Evolutionary conservation across 2,329 filamentous ascomycete species (phyloP).

Genomic region (Grosmannia penicillata): DNA sequence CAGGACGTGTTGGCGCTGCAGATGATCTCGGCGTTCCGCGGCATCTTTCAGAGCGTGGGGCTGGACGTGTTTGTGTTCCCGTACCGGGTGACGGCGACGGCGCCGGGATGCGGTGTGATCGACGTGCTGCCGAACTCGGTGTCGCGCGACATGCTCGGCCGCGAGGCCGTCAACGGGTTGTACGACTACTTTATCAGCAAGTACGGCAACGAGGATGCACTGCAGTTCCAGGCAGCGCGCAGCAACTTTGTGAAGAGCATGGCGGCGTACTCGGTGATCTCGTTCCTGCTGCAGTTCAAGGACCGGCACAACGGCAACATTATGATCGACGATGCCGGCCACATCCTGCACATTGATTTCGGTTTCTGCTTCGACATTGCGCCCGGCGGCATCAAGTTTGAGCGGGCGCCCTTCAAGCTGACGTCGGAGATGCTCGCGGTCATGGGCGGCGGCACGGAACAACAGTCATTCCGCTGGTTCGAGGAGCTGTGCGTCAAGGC

Average conservation of each 20-base stretch:
- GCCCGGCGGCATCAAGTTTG: conserved; percentile 91
- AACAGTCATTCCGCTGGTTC: conserved; percentile 88
- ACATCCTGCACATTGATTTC: conserved; percentile 97
- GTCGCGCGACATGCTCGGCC: conserved; percentile 94
- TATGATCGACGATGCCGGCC: conserved; percentile 95
- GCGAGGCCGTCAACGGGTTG: conserved; percentile 92
- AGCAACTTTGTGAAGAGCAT: conserved; percentile 98
- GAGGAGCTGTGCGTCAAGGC: conserved; percentile 93
- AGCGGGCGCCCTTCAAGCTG: conserved; percentile 95
- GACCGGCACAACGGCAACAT: conserved; percentile 99
- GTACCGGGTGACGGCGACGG: conserved; percentile 92
- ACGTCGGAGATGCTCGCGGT: conserved; percentile 98
- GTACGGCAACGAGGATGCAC: conserved; percentile 91
- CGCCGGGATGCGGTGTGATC: conserved; percentile 93
- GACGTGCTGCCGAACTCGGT: conserved; percentile 97
- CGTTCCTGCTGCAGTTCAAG: conserved; percentile 95
- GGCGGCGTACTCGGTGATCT: conserved; percentile 96
- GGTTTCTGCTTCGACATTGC: conserved; percentile 99
- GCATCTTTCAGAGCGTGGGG: conserved; percentile 89
- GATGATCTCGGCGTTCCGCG: conserved; percentile 94
- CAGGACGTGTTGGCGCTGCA: conserved; percentile 94
- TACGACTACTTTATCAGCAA: conserved; percentile 98
- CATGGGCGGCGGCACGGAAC: conserved; percentile 76
- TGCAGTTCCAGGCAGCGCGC: conserved; percentile 86
- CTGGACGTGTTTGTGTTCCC: conserved; percentile 95